Evolutionary conservation across 1,284 basidiomycete genomes (phyloP).

Genomic region (Heliocybe sulcata): DNA sequence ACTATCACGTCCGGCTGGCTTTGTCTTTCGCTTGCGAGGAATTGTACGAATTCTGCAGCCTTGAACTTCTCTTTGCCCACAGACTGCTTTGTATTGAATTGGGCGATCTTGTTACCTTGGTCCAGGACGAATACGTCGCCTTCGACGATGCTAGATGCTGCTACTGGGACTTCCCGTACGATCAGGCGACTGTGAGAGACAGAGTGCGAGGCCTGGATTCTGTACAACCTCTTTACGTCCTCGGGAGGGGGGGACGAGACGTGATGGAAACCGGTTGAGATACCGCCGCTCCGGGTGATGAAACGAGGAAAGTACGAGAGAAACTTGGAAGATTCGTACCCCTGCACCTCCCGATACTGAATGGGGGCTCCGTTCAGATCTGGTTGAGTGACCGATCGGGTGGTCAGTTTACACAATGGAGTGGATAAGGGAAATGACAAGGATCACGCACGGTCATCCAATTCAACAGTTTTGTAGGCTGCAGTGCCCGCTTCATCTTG

Average conservation of each 20-base stretch:
- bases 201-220: conserved; percentile 23
- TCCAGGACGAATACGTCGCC: conserved; percentile 56
- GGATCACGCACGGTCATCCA: conserved; percentile 49
- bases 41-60: conserved; percentile 50
- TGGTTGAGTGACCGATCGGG: conserved; percentile 14
- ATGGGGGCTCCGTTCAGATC: conserved; percentile 46
- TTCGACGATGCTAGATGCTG: conserved; percentile 36
- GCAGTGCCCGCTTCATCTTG: conserved; percentile 62
- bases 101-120: conserved; percentile 40
- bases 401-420: too few relatives aligned
- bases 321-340: conserved; percentile 48
- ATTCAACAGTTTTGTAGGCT: conserved; percentile 62
- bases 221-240: conserved; percentile 39
- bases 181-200: conserved; percentile 25
- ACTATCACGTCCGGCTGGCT: conserved; percentile 38
- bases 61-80: conserved; percentile 49
- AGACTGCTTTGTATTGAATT: conserved; percentile 47
- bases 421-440: too few relatives aligned
- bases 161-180: conserved; percentile 39
- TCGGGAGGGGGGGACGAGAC: conserved; percentile 37
- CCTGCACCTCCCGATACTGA: conserved; percentile 57
- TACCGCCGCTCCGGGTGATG: conserved; percentile 45
- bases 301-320: conserved; percentile 53
- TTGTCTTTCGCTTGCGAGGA: conserved; percentile 33
- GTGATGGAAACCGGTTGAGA: conserved; percentile 55